phyloP scores from a whole-genome alignment of 257 asterid genomes.

The Leonotis leonurus region DNA sequence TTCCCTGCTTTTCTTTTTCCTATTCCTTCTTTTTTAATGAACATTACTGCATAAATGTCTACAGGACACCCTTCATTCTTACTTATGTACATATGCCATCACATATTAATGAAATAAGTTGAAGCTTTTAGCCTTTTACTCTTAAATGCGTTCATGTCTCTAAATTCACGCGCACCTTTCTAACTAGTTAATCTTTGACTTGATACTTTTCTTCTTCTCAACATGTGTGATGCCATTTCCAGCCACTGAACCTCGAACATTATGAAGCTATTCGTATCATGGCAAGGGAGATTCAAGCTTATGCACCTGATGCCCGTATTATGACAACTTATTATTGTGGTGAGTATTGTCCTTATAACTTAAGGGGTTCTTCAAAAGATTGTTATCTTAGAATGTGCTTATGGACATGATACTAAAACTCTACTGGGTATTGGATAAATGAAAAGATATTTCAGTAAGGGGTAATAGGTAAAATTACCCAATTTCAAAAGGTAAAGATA shows the following conservation, averaged over 20 bases:
- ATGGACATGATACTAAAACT: slow-evolving; percentile 8
- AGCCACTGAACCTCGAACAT: slow-evolving; percentile 88
- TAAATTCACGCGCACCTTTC: neutral
- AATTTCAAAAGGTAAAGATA: no score
- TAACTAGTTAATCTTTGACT: neutral
- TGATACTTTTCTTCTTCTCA: slow-evolving; percentile 17
- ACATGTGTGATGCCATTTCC: slow-evolving; percentile 21
- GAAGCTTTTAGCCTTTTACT: neutral
- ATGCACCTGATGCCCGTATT: slow-evolving; percentile 97
- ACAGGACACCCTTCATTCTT: neutral
- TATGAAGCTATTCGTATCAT: slow-evolving; percentile 67
- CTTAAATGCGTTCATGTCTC: neutral
- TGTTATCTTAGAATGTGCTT: neutral
- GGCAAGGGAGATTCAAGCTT: slow-evolving; percentile 96
- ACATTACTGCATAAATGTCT: neutral
- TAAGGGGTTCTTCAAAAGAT: neutral
- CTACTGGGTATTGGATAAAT: slow-evolving; percentile 8
- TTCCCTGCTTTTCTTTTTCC: neutral
- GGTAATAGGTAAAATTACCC: no score
- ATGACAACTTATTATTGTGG: slow-evolving; percentile 95
- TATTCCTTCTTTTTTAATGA: neutral
- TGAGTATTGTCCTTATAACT: slow-evolving; percentile 23
- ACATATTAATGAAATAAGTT: neutral
- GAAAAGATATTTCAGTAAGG: neutral
- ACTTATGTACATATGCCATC: neutral